A percentile compares a stretch with the other conserved stretches of the same genome.
Conservation (phyloP, 495 filamentous ascomycete genomes). For the Penicillium desertorum region DNA sequence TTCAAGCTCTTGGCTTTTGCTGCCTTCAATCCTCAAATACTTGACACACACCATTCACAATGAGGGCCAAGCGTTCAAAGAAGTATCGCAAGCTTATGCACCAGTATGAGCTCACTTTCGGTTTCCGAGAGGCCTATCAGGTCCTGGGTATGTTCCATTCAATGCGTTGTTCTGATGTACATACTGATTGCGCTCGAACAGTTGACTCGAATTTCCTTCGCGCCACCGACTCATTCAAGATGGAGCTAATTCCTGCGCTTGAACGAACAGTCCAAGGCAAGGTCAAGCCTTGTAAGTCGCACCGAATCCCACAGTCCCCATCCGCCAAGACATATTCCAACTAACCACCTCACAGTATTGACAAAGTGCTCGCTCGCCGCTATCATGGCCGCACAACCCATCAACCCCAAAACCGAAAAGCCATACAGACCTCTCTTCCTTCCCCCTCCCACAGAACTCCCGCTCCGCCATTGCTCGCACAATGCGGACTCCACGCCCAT, state of each 20-base stretch:
- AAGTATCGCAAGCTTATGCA: constrained; percentile 97
- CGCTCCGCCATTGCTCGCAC: constrained; percentile 87
- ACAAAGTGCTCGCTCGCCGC: constrained; percentile 58
- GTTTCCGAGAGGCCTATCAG: constrained; percentile 92
- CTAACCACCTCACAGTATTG: constrained; percentile 47
- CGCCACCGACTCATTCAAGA: constrained; percentile 72
- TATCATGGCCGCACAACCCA: constrained; percentile 46
- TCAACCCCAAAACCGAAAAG: constrained; percentile 47
- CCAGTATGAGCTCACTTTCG: constrained; percentile 77
- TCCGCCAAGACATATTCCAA: constrained; percentile 5
- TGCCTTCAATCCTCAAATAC: constrained; percentile 21
- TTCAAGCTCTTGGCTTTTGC: constrained; percentile 12
- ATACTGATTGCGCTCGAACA: constrained; percentile 27
- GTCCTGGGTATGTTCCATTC: constrained; percentile 60
- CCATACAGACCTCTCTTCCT: constrained; percentile 43
- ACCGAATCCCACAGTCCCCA: constrained; percentile 1
- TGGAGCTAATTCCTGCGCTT: constrained; percentile 70
- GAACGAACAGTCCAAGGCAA: constrained; percentile 74
- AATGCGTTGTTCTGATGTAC: neutral
- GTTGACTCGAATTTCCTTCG: constrained; percentile 79
- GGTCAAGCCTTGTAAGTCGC: constrained; percentile 74
- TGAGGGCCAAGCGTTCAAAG: constrained; percentile 91
- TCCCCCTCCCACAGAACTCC: constrained; percentile 55
- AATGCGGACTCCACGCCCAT: constrained; percentile 77
- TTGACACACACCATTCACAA: constrained; percentile 41